Evolutionary conservation across 345 rosid species (phyloP).

Genomic region (Nasturtium officinale): DNA sequence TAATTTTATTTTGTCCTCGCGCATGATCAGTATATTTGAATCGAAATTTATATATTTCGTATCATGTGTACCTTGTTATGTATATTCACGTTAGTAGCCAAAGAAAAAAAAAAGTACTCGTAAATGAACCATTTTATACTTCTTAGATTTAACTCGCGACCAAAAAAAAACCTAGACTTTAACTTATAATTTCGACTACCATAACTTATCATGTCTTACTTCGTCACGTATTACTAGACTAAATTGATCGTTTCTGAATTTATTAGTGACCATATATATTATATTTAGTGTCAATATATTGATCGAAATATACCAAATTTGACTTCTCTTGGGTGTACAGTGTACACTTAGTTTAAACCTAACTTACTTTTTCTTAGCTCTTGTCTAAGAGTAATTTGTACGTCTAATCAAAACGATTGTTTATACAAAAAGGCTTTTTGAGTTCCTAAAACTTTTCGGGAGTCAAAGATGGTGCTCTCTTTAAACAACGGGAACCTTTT

Average conservation of each 20-base stretch:
- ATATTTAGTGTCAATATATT: constrained; percentile 20
- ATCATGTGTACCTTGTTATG: not conserved
- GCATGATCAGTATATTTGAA: not conserved
- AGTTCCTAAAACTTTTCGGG: constrained; percentile 49
- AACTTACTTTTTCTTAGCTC: constrained; percentile 1
- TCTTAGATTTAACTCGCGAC: too few relatives aligned
- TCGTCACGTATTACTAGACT: constrained; percentile 1
- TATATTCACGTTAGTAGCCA: not conserved
- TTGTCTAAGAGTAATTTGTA: constrained; percentile 14
- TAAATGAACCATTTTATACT: constrained; percentile 1
- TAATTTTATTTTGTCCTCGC: not conserved
- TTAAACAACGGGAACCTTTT: constrained; percentile 37
- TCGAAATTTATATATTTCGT: constrained; percentile 3
- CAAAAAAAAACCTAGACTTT: not conserved
- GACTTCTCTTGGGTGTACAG: constrained; percentile 26
- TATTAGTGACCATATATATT: not conserved
- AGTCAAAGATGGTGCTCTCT: constrained; percentile 45
- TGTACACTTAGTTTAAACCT: constrained; percentile 21
- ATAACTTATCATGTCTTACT: not conserved
- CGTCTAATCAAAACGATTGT: not conserved
- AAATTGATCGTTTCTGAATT: not conserved
- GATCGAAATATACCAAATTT: constrained; percentile 4
- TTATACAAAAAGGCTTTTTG: constrained; percentile 39
- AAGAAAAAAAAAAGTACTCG: not conserved
- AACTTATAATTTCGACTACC: not conserved